Evolutionary conservation across 306 rosid genomes (phyloP), one percentile per base, ranked within the genome.

Genomic region (Cucurbita maxima): DNA sequence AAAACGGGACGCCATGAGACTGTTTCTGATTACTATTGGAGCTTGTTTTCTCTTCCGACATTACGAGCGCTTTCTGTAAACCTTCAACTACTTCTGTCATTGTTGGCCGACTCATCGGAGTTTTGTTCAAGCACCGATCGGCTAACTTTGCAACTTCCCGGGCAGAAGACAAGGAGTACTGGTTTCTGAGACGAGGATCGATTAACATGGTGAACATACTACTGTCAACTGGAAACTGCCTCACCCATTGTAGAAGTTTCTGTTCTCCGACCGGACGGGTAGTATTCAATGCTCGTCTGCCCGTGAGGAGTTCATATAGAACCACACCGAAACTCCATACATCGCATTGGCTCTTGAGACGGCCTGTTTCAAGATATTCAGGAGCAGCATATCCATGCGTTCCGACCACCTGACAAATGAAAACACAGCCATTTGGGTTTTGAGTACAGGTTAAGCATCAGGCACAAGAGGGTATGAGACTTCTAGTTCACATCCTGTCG

Each of bases 361-460:
- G 97, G 18, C 99, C 99, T 5, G 97, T 91, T 76, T 87, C 87
- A 7, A 95, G 4, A 40, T 95, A 95, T 58, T 95, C 99, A 2
- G 99, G 99, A 1, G 99, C 97, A 34, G 97, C 99, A 78, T 95
- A 95, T 60, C 99, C 99, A 7, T 84, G 79, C 2, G 99, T 95
- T 74, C 99, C 99, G 16, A 95, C 96, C 68, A 90, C 97, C 99
- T 94, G 87, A 56, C 1, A 61, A 76, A 63, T 60, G 22, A 53
- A 45, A 22, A 50, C 25, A 61, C 15, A 14, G 43, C 12, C 40
- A 55, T 36, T 56, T 57, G 30, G 52, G 7, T 22, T n/a, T 3
- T 3, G 53, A 48, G 19, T 47, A 18, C 20, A 68, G n/a, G 10
- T n/a, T 16, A 63, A 18, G 34, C 71, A 10, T 63, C 2, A n/a